Evolutionary conservation across 441 rosid species (phyloP).

Genomic region (Capsella rubella): DNA sequence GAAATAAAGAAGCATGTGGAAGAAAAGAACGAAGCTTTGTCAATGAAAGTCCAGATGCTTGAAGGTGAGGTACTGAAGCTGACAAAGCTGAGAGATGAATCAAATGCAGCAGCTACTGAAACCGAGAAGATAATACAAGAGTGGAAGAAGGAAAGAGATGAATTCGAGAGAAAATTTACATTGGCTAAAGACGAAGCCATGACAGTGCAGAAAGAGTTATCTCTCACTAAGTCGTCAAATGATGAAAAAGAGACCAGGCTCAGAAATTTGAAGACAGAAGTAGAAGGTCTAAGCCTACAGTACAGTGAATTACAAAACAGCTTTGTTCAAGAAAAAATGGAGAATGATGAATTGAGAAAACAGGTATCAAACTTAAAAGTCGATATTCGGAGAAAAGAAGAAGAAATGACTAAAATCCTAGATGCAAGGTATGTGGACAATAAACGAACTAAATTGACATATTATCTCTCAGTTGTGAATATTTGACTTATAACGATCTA

Average conservation of each 20-base stretch:
- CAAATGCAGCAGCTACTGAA: constrained; percentile 52
- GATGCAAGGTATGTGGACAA: constrained; percentile 49
- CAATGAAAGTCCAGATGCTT: constrained; percentile 46
- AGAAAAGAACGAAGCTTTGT: constrained; percentile 49
- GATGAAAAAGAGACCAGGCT: constrained; percentile 64
- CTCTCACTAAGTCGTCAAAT: constrained; percentile 51
- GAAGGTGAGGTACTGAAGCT: constrained; percentile 55
- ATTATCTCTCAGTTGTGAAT: constrained; percentile 12
- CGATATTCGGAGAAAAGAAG: constrained; percentile 63
- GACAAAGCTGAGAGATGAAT: constrained; percentile 49
- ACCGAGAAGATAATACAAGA: constrained; percentile 52
- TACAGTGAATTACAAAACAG: constrained; percentile 55
- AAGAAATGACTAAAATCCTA: constrained; percentile 48
- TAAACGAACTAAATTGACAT: constrained; percentile 35
- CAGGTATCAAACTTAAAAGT: constrained; percentile 58
- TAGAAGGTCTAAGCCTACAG: constrained; percentile 56
- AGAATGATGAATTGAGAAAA: constrained; percentile 66
- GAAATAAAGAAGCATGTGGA: constrained; percentile 46
- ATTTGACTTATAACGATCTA: constrained; percentile 19
- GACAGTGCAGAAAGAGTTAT: constrained; percentile 58
- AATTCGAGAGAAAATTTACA: constrained; percentile 51
- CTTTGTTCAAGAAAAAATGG: constrained; percentile 61
- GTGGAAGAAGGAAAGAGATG: constrained; percentile 67
- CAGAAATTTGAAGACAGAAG: constrained; percentile 58
- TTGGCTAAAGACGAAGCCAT: constrained; percentile 63